Base-by-base conservation (phyloP, 768 basidiomycete species). In the Suillus luteus region DNA sequence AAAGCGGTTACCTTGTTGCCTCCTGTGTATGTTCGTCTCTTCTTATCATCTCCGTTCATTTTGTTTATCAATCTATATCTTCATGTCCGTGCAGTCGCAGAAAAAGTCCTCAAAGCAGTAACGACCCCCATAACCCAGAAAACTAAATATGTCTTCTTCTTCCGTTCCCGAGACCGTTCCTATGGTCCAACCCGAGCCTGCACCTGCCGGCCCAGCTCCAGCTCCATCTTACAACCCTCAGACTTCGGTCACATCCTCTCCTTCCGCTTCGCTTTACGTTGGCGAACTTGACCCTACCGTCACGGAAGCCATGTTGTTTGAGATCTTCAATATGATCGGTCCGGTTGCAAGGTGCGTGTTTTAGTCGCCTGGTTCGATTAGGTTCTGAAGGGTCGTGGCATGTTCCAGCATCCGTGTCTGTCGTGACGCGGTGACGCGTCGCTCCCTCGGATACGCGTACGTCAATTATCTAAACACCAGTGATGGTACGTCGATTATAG, bases 271-370 rank as follows among this genome's bases (percentile, higher is more conserved):
- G 64, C 92, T 99, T 71, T 99, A 99, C 81, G 97, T 99, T 67
- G 97, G 97, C 64, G 97, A 99, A 82, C 91, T 99, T 69, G 97
- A 99, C 80, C 90, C 93, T 71, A 91, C 93, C 68, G 97, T 99
- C 79, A 93, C 96, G 43, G 97, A 99, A 84, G 96, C 97, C 63
- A 98, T 98, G 95, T 87, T 99, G 61, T 99, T 99, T 76, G 97
- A 99, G 83, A 99, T 99, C 77, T 99, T 99, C 85, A 97, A 97
- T 78, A 96, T 99, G 93, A 95, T 99, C 79, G 97, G 97, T 60
- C 97, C 96, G 57, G 97, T 99, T 68, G 95, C 95, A 52, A 96
- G 94, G 95, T 93, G 67, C 67, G 89, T 78, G 40, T 54, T 65
- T 35, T 59, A 9, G 17, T 58, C 40, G 51, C 57, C 64, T 60